Evolutionary conservation across 805 yeast species (phyloP).

Genomic region (Kluyveromyces siamensis): DNA sequence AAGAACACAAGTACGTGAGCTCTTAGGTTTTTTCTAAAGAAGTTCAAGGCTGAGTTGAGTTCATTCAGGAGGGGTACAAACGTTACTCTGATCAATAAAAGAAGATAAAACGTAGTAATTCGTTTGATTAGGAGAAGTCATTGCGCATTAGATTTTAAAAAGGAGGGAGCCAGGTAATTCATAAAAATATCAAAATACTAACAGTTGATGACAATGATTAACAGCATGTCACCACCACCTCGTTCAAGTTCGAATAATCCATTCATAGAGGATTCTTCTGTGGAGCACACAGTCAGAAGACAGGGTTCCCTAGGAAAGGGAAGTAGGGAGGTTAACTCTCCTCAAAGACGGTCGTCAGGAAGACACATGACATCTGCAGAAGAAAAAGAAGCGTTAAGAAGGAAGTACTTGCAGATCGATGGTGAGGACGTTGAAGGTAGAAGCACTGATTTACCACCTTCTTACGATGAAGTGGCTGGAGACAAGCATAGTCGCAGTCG

Average conservation of each 20-base stretch:
- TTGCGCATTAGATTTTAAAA: background rate
- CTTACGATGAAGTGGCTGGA: slow-evolving; percentile 66
- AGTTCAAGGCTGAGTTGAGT: too few species aligned
- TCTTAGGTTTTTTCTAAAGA: too few species aligned
- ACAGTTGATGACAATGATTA: background rate
- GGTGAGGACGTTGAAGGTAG: slow-evolving; percentile 4
- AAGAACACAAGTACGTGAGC: too few species aligned
- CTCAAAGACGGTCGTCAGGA: slow-evolving; percentile 4
- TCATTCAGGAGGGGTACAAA: too few species aligned
- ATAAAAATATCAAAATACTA: background rate
- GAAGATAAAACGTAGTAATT: background rate
- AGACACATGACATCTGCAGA: slow-evolving; percentile 30
- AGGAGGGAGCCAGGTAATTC: background rate
- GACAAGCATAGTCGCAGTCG: slow-evolving; percentile 22
- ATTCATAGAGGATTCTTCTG: slow-evolving; percentile 22
- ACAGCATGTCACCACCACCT: slow-evolving; percentile 11
- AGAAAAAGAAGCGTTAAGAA: slow-evolving; percentile 25
- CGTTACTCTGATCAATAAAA: background rate
- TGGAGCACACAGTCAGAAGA: slow-evolving; percentile 9
- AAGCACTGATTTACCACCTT: slow-evolving; percentile 41
- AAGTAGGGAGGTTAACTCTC: slow-evolving; percentile 4
- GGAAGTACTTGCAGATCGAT: slow-evolving; percentile 21
- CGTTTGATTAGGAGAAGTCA: background rate
- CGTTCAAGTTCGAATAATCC: slow-evolving; percentile 24
- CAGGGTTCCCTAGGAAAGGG: background rate